phyloP scores from a whole-genome alignment of 1,284 basidiomycete genomes.

The Naganishia albida region DNA sequence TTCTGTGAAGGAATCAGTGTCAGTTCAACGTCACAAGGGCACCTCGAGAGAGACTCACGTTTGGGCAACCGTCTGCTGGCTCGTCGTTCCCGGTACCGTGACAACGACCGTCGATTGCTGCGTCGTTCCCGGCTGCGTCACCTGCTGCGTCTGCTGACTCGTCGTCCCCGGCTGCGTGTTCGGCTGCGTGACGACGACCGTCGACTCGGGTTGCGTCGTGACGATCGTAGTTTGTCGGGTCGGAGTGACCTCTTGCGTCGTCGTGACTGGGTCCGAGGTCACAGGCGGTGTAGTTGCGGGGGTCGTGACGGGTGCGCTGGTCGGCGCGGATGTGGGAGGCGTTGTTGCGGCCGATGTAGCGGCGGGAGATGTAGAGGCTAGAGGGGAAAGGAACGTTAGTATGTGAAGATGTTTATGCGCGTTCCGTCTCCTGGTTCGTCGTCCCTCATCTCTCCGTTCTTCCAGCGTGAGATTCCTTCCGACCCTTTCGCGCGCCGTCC shows the following conservation, averaged over 20 bases:
- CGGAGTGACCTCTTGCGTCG: constrained; percentile 27
- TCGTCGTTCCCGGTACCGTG: constrained; percentile 3
- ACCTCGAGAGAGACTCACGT: not conserved
- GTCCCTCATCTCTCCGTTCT: too few relatives aligned
- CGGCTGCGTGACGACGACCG: constrained; percentile 26
- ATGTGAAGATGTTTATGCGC: not conserved
- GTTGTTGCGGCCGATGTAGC: constrained; percentile 7
- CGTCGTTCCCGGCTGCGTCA: not conserved
- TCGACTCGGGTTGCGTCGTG: constrained; percentile 23
- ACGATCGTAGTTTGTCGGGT: constrained; percentile 23
- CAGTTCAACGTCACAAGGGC: not conserved
- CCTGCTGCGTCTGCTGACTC: constrained; percentile 6
- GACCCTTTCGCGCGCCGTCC: too few relatives aligned
- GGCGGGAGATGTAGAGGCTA: not conserved
- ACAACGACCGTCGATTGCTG: constrained; percentile 1
- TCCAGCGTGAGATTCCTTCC: too few relatives aligned
- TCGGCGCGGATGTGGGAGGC: constrained; percentile 2
- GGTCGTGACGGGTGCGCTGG: not conserved
- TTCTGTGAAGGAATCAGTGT: not conserved
- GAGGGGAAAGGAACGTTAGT: not conserved
- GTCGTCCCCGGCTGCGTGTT: constrained; percentile 13
- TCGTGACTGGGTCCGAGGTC: constrained; percentile 1
- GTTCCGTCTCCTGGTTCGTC: not conserved
- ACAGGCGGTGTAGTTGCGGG: constrained; percentile 10
- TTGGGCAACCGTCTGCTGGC: constrained; percentile 1